Evolutionary conservation across 306 rosid genomes (phyloP).

Genomic region (Lathyrus sativus): DNA sequence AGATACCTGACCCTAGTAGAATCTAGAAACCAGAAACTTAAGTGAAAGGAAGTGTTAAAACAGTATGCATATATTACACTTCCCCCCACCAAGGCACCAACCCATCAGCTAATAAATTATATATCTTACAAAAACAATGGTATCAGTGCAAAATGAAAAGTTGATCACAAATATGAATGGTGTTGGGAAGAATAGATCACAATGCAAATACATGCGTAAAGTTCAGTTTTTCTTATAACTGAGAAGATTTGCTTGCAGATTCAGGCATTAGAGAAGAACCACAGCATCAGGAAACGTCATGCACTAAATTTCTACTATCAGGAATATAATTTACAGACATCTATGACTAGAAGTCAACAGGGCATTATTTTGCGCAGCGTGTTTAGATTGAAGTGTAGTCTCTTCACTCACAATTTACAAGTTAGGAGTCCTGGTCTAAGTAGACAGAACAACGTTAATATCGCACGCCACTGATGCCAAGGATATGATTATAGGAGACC

Average conservation of each 20-base stretch:
- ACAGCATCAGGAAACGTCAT: neutral
- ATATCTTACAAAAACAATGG: conserved; percentile 4
- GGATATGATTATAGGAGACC: neutral
- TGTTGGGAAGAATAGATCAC: conserved; percentile 13
- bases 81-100: conserved; percentile 24
- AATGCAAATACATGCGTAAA: neutral
- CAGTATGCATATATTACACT: neutral
- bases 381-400: neutral
- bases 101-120: conserved; percentile 2
- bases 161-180: conserved; percentile 4
- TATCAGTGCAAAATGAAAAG: conserved; percentile 15
- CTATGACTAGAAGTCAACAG: conserved; percentile 7
- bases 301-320: neutral
- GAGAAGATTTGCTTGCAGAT: conserved; percentile 13
- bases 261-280: neutral
- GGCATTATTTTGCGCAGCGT: neutral
- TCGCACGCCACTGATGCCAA: neutral
- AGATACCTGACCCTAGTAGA: neutral
- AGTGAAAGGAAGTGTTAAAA: conserved; percentile 11
- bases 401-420: neutral
- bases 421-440: conserved; percentile 5
- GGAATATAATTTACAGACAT: neutral
- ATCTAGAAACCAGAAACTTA: conserved; percentile 24
- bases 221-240: neutral
- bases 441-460: neutral